A percentile compares a stretch with the other conserved stretches of the same genome.
Evolutionary conservation across 2,329 filamentous ascomycete species (phyloP).

Genomic region (Alternaria postmessia): DNA sequence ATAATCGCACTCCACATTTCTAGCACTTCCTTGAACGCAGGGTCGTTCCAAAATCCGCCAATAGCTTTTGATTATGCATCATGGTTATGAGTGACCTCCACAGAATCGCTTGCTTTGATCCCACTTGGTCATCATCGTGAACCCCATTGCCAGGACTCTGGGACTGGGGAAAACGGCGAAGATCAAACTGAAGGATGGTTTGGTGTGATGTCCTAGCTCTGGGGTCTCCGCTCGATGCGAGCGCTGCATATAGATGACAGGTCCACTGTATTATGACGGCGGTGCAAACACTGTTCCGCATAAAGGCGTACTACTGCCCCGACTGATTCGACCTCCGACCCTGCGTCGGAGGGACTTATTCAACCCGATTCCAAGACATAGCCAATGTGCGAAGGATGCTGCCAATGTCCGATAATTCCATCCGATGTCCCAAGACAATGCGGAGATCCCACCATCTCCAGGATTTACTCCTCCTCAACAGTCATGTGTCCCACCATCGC

Average conservation of each 20-base stretch:
- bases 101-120: conserved; percentile 8
- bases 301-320: neutral
- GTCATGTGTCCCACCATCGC: conserved; percentile 17
- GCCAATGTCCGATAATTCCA: conserved; percentile 13
- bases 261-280: neutral
- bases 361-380: conserved; percentile 6
- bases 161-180: conserved; percentile 15
- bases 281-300: conserved; percentile 1
- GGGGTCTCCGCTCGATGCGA: conserved; percentile 4
- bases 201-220: conserved; percentile 2
- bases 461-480: conserved; percentile 4
- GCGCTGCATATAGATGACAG: neutral
- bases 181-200: conserved; percentile 1
- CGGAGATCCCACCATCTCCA: conserved; percentile 14
- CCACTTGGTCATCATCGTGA: conserved; percentile 8
- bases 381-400: conserved; percentile 4
- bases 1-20: conserved; percentile 10
- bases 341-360: conserved; percentile 2
- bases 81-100: conserved; percentile 2
- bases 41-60: conserved; percentile 10
- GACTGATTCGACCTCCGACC: conserved; percentile 2
- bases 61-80: conserved; percentile 4
- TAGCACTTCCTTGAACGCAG: conserved; percentile 4
- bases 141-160: conserved; percentile 10
- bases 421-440: conserved; percentile 1